A percentile compares a stretch with the other conserved stretches of the same genome.
phyloP scores from a whole-genome alignment of 192 early-diverging fungal genomes.

The Paraglomus brasilianum region DNA sequence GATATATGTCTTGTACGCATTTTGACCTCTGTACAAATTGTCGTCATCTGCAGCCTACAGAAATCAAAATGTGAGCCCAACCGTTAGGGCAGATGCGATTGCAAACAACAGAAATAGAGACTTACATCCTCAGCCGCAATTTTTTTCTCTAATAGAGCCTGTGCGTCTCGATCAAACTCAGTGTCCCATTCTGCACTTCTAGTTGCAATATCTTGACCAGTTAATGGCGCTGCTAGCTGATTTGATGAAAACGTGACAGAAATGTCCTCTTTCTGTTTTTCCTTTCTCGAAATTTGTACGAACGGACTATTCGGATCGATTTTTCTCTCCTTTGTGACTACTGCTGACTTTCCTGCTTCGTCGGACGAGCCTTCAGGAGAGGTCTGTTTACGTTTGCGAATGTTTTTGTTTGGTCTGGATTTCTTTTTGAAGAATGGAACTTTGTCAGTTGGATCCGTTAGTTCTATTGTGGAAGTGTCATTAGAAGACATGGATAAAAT shows the following conservation, averaged over 20 bases:
- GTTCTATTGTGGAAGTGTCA: too few species aligned
- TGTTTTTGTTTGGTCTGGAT: slow-evolving; percentile 43
- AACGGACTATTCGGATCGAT: slow-evolving; percentile 34
- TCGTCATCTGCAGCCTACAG: slow-evolving; percentile 43
- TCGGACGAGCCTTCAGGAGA: slow-evolving; percentile 30
- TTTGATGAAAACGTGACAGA: slow-evolving; percentile 35
- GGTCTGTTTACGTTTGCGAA: slow-evolving; percentile 52
- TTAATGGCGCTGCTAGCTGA: slow-evolving; percentile 38
- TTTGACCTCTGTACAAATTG: slow-evolving; percentile 66
- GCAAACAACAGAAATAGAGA: slow-evolving; percentile 17
- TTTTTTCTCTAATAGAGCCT: slow-evolving; percentile 42
- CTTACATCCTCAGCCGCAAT: slow-evolving; percentile 44
- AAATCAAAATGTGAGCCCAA: background rate
- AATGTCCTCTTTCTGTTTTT: slow-evolving; percentile 37
- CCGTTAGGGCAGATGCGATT: too few species aligned
- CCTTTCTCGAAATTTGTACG: slow-evolving; percentile 49
- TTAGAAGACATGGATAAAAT: too few species aligned
- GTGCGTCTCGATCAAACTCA: slow-evolving; percentile 47
- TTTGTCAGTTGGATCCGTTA: slow-evolving; percentile 28
- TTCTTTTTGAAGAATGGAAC: slow-evolving; percentile 62
- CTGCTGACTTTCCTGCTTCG: slow-evolving; percentile 31
- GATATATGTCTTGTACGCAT: slow-evolving; percentile 60
- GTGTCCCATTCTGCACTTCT: slow-evolving; percentile 41
- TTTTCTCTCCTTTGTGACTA: slow-evolving; percentile 44
- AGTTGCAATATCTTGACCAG: slow-evolving; percentile 36